Evolutionary conservation across 345 rosid species (phyloP), one percentile per base, ranked within the genome.

Genomic region (Bruguiera parviflora): DNA sequence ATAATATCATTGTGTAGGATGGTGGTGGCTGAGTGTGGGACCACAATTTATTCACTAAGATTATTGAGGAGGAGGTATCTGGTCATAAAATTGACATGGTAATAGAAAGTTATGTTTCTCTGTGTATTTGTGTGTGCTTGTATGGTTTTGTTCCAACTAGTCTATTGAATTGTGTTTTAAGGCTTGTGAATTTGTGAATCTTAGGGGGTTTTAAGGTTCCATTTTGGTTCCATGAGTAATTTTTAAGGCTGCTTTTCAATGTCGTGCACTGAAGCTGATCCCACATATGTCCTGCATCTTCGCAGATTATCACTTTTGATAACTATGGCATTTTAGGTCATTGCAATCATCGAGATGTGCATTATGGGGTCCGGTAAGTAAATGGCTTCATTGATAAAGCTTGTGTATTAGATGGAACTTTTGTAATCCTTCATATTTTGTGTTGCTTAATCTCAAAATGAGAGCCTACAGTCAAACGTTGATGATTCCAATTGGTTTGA

Each of bases 21-120:
- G 97, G 98, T n/a, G 89, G 91, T 82, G 89, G 84, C 71, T 72
- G 81, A 71, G 71, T 68, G 43, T 91, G 92, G 98, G 82, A 85
- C 78, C 88, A 78, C 56, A 76, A 76, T 71, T 79, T 88, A 66
- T n/a, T 91, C 77, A 81, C 84, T 5, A 57, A 85, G 60, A 78
- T 84, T 56, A 81, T 91, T 53, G 77, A 78, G 70, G 90, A 87
- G 68, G 92, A 94, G 86, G 84, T 85, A 63, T 64, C 63, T 71
- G 63, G 53, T 58, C 68, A 68, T 73, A 78, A 70, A 66, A 87
- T 89, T 43, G 83, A 86, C 65, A 79, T 69, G 82, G 96, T 88
- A 82, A 71, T 83, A 73, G 84, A 61, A 68, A 52, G 20, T 73
- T 74, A 47, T 55, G 27, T 55, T 55, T 55, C 29, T 55, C 16